A percentile compares a stretch with the other conserved stretches of the same genome.
Evolutionary conservation across 345 rosid species (phyloP).

Genomic region (Clarkia xantiana): DNA sequence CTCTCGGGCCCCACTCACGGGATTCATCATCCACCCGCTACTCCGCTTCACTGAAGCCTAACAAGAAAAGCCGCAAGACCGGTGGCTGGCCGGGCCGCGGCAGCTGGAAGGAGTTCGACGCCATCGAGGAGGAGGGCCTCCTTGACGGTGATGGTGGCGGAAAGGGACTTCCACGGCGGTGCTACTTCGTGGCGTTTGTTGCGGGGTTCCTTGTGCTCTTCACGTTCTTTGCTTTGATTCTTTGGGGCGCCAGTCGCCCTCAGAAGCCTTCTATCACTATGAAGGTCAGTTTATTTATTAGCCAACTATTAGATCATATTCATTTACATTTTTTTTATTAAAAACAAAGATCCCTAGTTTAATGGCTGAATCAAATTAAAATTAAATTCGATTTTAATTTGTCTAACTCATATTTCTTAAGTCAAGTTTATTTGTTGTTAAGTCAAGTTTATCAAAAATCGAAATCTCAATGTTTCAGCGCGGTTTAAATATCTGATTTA

Average conservation of each 20-base stretch:
- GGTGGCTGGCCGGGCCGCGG: slow-evolving; percentile 11
- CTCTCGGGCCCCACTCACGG: slow-evolving; percentile 53
- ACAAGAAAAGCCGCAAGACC: slow-evolving; percentile 2
- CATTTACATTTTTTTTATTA: too few relatives aligned
- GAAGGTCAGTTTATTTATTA: slow-evolving; percentile 26
- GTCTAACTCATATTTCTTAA: background rate
- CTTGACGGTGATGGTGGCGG: slow-evolving; percentile 18
- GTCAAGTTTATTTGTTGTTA: too few relatives aligned
- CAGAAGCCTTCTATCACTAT: slow-evolving; percentile 47
- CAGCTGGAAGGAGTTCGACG: slow-evolving; percentile 35
- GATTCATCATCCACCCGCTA: slow-evolving; percentile 57
- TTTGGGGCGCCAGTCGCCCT: slow-evolving; percentile 60
- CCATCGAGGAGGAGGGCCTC: slow-evolving; percentile 64
- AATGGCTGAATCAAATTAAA: too few relatives aligned
- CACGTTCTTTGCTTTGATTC: slow-evolving; percentile 37
- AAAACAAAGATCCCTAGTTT: too few relatives aligned
- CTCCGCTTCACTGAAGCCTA: slow-evolving; percentile 37
- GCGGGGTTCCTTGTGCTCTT: slow-evolving; percentile 39
- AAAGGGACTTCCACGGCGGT: slow-evolving; percentile 25
- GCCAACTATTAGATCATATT: too few relatives aligned
- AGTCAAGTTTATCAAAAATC: too few relatives aligned
- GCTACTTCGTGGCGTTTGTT: slow-evolving; percentile 37
- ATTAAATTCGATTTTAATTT: background rate
- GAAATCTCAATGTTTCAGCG: too few relatives aligned
- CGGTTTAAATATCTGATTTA: too few relatives aligned